A percentile compares a stretch with the other conserved stretches of the same genome.
Conservation (phyloP, 805 yeast genomes). For the Candida nemodendra region DNA sequence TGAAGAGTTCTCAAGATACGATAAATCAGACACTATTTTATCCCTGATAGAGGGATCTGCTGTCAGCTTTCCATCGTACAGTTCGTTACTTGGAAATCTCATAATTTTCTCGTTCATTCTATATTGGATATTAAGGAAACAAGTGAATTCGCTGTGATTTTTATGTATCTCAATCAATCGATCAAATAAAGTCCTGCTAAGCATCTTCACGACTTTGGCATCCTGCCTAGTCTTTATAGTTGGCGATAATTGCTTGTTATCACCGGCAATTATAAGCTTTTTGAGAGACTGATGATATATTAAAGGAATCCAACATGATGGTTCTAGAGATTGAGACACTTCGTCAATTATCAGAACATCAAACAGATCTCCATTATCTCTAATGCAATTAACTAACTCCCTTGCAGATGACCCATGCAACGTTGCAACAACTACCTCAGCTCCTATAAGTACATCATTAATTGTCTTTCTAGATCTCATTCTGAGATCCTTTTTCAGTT, state of each 20-base stretch:
- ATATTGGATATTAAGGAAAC: constrained; percentile 74
- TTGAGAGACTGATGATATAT: constrained; percentile 58
- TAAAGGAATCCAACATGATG: constrained; percentile 95
- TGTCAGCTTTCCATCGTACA: constrained; percentile 60
- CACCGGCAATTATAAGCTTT: constrained; percentile 84
- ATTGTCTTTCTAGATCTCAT: constrained; percentile 63
- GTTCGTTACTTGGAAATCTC: constrained; percentile 67
- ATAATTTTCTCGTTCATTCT: constrained; percentile 81
- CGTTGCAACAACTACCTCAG: constrained; percentile 77
- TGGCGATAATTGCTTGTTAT: constrained; percentile 89
- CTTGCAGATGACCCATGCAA: constrained; percentile 84
- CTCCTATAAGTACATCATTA: constrained; percentile 51
- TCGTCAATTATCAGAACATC: constrained; percentile 90
- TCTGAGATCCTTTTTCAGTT: constrained; percentile 66
- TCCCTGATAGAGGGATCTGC: constrained; percentile 61
- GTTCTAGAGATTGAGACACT: constrained; percentile 90
- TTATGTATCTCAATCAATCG: constrained; percentile 54
- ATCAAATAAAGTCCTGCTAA: constrained; percentile 78
- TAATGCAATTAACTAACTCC: constrained; percentile 53
- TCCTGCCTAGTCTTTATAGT: constrained; percentile 62
- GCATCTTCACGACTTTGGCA: constrained; percentile 38
- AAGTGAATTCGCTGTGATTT: constrained; percentile 45
- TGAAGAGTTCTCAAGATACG: constrained; percentile 34
- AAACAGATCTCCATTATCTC: constrained; percentile 44
- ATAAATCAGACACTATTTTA: constrained; percentile 55